Percentiles rank a stretch among this genome's conserved stretches.
Evolutionary conservation across 1,139 yeast genomes (phyloP).

Genomic region (Candida pseudoviswanathii): DNA sequence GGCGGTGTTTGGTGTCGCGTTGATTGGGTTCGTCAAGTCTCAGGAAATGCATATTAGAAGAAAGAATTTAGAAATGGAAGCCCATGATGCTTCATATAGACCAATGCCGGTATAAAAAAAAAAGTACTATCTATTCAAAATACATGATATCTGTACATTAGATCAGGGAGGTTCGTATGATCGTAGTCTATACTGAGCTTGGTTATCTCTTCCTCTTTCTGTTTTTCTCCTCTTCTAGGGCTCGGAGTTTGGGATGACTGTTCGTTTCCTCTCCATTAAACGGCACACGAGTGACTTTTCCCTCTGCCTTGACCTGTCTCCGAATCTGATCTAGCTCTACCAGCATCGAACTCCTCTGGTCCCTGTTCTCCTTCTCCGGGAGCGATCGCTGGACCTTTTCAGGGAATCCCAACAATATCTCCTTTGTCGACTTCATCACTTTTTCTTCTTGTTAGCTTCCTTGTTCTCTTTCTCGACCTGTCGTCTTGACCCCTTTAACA

Average conservation of each 20-base stretch:
- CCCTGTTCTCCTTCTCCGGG: background rate
- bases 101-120: conserved; percentile 47
- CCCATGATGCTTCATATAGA: conserved; percentile 54
- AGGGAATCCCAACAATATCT: conserved; percentile 20
- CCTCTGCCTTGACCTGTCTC: conserved; percentile 1
- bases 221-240: conserved; percentile 28
- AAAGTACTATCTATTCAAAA: conserved; percentile 1
- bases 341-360: background rate
- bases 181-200: too few relatives aligned
- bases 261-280: conserved; percentile 7
- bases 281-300: conserved; percentile 4
- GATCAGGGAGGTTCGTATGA: too few relatives aligned
- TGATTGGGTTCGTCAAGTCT: conserved; percentile 55
- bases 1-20: conserved; percentile 51
- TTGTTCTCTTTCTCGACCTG: conserved; percentile 63
- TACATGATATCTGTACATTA: too few relatives aligned
- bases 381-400: background rate
- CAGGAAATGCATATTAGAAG: conserved; percentile 56
- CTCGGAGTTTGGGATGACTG: conserved; percentile 29
- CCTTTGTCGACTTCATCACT: conserved; percentile 14
- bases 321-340: background rate
- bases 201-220: conserved; percentile 19
- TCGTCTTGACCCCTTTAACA: conserved; percentile 90
- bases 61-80: conserved; percentile 60
- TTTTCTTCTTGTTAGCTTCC: conserved; percentile 22